Evolutionary conservation across 768 basidiomycete species (phyloP), one percentile per base, ranked within the genome.

Genomic region (Naematelia aurantialba): DNA sequence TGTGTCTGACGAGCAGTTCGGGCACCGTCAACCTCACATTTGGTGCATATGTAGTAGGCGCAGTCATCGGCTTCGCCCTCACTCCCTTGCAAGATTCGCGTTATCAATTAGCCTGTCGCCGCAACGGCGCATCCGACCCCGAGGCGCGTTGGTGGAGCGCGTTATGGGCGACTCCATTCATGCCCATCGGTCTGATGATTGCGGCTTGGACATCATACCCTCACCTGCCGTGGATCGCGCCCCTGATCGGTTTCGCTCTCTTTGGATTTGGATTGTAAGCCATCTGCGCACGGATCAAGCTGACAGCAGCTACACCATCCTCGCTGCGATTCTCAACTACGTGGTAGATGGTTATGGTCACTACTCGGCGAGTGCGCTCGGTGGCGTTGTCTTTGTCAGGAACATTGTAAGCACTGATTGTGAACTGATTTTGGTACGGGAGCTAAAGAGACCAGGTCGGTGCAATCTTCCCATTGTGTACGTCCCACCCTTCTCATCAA

Each of bases 71-170:
- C 21, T 72, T 72, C 60, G 58, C 58, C 19, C 55, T 65, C 4
- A 63, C 63, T 39, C 70, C 70, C 0, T 54, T 72, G 0, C 70
- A 68, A 50, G 60, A 72, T 47, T 45, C 59, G 24, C 45, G 48
- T 30, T 72, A 72, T 39, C 67, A 56, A 34, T 53, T 19, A 1
- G 60, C 56, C 8, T 56, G 62, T 22, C 21, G 19, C 12, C 55
- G 56, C 1, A 22, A 30, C 3, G 65, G 65, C 21, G 52, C 24
- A 10, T 58, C 67, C 2, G 61, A 67, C 50, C 65, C 70, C 2
- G 70, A 72, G 56, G 60, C 66, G 25, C 30, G 70, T 39, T 68
- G 70, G 70, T 72, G 70, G 70, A 60, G 60, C 21, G 51, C 62
- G 11, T 56, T 68, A 1, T 68, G 65, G 62, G 67, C 58, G 5